These are phyloP conservation scores for Talaromyces sp. DNA, from an alignment of 2,329 filamentous ascomycete genomes.

Conservation along the genomic window DNA sequence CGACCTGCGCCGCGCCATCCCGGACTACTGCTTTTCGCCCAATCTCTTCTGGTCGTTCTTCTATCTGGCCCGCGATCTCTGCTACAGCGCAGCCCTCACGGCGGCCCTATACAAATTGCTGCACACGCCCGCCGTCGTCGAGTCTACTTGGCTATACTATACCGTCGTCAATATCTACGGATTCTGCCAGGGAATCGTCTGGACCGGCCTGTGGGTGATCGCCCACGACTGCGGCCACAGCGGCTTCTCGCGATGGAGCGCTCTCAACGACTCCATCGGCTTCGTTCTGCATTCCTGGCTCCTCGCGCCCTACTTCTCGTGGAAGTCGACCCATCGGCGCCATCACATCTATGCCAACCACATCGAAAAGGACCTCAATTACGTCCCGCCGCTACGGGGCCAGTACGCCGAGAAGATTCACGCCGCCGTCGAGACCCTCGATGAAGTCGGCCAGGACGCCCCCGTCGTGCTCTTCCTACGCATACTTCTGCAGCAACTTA, in stretches of 20 bases:
- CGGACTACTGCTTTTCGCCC: neutral
- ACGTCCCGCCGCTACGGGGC: conserved; percentile 35
- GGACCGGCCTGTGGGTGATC: conserved; percentile 63
- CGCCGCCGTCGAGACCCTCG: neutral
- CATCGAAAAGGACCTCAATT: conserved; percentile 62
- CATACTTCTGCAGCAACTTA: neutral
- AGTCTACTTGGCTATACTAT: neutral
- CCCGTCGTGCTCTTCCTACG: neutral
- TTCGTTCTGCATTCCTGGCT: conserved; percentile 60
- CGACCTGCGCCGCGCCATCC: neutral
- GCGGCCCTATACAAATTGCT: neutral
- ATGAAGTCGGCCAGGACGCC: neutral
- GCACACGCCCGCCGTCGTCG: neutral
- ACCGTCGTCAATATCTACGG: conserved; percentile 40
- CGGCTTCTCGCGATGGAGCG: conserved; percentile 50
- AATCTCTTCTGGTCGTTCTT: neutral
- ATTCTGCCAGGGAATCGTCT: conserved; percentile 57
- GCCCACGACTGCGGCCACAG: conserved; percentile 67
- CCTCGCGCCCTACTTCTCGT: conserved; percentile 65
- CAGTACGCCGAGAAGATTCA: neutral
- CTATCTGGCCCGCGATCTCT: neutral
- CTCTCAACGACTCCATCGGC: conserved; percentile 57
- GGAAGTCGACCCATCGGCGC: conserved; percentile 64
- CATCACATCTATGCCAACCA: conserved; percentile 64
- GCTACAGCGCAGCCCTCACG: neutral